Evolutionary conservation across 2,329 filamentous ascomycete genomes (phyloP), one percentile per base, ranked within the genome.

Genomic region (Pseudocercospora musae): DNA sequence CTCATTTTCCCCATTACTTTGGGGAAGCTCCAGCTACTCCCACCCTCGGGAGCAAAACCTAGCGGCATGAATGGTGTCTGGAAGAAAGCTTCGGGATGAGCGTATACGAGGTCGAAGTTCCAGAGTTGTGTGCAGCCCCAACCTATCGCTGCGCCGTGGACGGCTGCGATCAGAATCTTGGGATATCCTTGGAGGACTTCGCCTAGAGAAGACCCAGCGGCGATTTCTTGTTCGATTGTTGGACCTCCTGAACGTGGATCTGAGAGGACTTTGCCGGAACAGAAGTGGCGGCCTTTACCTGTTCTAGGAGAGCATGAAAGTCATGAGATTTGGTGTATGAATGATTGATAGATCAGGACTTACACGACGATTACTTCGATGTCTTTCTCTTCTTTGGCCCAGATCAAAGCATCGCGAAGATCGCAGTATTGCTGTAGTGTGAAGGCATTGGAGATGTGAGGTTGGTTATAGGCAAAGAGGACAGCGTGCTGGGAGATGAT

Each of bases 81-180:
- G 25, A 55, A 60, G 11, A 50, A 42, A 6, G 49, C 49, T 10
- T 13, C n/a, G 6, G 58, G 21, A 55, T 60, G 58, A 1, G 58
- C 58, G 25, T 60, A 60, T 21, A 60, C 33, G 20, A 60, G 58
- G 20, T 60, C 49, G 49, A 55, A 60, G 31, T 55, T 55, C 42
- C 44, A 54, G 21, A 60, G 50, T 27, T 60, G 58, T 10, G 49
- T 60, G 13, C 58, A 60, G 11, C 58, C 49, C 58, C 58, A 60
- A 7, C 58, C 58, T 5, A 60, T 60, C 5, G 58, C 58, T 15
- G 49, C 58, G 8, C 58, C 58, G 27, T 56, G 37, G 1, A 60
- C 58, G 20, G 58, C 58, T 10, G 58, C 58, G 40, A 56, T 56
- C 27, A 60, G 37, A 15, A 60, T 48, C 21, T 60, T 60, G 10